Percentiles rank a stretch among this genome's conserved stretches.
Conservation (phyloP, 163 green algal genomes). For the Chlorella variabilis region DNA sequence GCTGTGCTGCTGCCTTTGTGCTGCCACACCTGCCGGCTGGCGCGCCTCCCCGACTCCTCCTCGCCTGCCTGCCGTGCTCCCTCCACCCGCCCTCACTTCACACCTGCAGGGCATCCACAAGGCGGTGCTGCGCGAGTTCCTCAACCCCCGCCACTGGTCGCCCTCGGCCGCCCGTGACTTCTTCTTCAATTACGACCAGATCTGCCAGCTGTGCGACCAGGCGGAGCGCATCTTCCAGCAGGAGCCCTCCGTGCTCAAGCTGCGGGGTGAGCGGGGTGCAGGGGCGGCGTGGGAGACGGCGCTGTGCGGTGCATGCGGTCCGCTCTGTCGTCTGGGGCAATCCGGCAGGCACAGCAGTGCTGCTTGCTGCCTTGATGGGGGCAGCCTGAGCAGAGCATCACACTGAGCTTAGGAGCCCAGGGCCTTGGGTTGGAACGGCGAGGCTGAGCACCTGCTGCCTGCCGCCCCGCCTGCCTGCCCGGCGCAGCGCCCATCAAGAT, state of each 20-base stretch:
- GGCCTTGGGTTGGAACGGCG: no score
- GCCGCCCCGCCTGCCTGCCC: neutral
- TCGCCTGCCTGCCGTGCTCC: neutral
- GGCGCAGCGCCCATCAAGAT: conserved; percentile 94
- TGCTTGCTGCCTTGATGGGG: no score
- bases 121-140: conserved; percentile 76
- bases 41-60: neutral
- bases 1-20: no score
- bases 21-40: no score
- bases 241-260: conserved; percentile 82
- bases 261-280: conserved; percentile 59
- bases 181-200: conserved; percentile 77
- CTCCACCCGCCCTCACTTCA: neutral
- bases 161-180: conserved; percentile 87
- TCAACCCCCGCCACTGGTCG: conserved; percentile 85
- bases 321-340: no score
- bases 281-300: neutral
- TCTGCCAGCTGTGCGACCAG: conserved; percentile 90
- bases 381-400: no score
- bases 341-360: no score
- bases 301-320: no score
- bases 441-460: no score
- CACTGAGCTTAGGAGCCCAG: no score
- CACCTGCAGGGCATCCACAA: conserved; percentile 53
- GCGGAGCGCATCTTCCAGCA: conserved; percentile 80